These are phyloP conservation scores for Tephrocybe sp. DNA, from an alignment of 768 basidiomycete species.

Conservation along the genomic window DNA sequence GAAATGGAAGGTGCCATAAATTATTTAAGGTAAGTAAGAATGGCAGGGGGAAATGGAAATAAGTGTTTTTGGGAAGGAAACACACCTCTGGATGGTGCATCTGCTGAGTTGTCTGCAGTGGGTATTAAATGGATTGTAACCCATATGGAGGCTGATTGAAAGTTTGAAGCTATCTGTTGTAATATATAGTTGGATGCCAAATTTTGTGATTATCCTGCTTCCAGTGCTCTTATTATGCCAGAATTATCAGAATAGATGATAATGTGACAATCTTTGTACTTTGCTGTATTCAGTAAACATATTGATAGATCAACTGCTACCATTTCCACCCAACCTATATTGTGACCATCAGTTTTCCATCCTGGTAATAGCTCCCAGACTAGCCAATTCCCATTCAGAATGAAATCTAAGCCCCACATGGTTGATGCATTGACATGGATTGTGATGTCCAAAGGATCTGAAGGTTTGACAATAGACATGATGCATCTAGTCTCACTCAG, in stretches of 20 bases:
- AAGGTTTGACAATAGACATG: no score
- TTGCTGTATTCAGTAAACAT: slow-evolving; percentile 20
- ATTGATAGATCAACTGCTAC: slow-evolving; percentile 38
- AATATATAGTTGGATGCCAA: no score
- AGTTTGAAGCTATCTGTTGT: slow-evolving; percentile 21
- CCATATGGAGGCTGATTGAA: slow-evolving; percentile 24
- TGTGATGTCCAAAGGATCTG: no score
- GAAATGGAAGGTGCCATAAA: background rate
- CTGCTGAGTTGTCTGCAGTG: slow-evolving; percentile 11
- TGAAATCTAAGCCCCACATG: no score
- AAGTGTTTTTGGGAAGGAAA: slow-evolving; percentile 4
- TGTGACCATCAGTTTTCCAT: no score
- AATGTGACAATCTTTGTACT: slow-evolving; percentile 26
- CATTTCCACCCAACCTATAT: slow-evolving; percentile 45
- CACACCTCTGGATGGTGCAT: slow-evolving; percentile 19
- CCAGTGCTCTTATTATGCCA: slow-evolving; percentile 29
- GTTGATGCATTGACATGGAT: no score
- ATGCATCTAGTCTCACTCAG: no score
- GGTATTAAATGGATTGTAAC: slow-evolving; percentile 25
- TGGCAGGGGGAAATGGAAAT: background rate
- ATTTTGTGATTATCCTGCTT: slow-evolving; percentile 24
- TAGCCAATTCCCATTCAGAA: no score
- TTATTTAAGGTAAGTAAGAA: background rate
- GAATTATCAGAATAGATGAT: slow-evolving; percentile 33
- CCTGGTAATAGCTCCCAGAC: no score